These are phyloP conservation scores for Cutaneotrichosporon cavernicola DNA, from an alignment of 1,284 basidiomycete genomes.

Conservation along the genomic window DNA sequence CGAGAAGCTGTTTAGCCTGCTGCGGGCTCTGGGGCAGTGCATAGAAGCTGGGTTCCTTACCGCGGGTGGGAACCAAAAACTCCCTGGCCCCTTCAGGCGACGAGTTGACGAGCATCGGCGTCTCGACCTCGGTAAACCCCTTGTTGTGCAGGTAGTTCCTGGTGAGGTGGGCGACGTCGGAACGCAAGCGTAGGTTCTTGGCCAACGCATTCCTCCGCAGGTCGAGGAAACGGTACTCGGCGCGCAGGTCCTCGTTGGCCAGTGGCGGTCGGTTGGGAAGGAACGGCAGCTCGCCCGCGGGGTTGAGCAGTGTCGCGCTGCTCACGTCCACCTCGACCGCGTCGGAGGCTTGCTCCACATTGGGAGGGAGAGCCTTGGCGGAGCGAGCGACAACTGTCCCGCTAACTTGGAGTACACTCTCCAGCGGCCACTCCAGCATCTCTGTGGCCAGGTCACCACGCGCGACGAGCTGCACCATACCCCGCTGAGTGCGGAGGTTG, in stretches of 20 bases:
- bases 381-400: slow-evolving; percentile 69
- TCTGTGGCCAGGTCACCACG: slow-evolving; percentile 50
- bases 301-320: slow-evolving; percentile 71
- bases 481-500: slow-evolving; percentile 72
- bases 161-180: slow-evolving; percentile 72
- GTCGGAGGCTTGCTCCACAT: slow-evolving; percentile 56
- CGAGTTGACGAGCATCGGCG: slow-evolving; percentile 86
- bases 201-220: slow-evolving; percentile 72
- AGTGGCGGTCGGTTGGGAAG: slow-evolving; percentile 71
- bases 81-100: slow-evolving; percentile 93
- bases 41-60: slow-evolving; percentile 67
- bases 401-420: slow-evolving; percentile 71
- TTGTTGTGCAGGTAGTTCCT: slow-evolving; percentile 70
- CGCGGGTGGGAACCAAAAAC: slow-evolving; percentile 86
- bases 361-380: slow-evolving; percentile 56
- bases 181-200: slow-evolving; percentile 74
- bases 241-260: slow-evolving; percentile 81
- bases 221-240: slow-evolving; percentile 83
- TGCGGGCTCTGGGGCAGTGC: slow-evolving; percentile 92
- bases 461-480: slow-evolving; percentile 70
- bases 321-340: slow-evolving; percentile 77
- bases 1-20: slow-evolving; percentile 90
- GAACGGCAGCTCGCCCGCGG: slow-evolving; percentile 74
- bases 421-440: slow-evolving; percentile 66
- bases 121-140: slow-evolving; percentile 88